These are phyloP conservation scores for Penicillium brasilianum DNA, from an alignment of 2,329 filamentous ascomycete species.

Conservation along the genomic window DNA sequence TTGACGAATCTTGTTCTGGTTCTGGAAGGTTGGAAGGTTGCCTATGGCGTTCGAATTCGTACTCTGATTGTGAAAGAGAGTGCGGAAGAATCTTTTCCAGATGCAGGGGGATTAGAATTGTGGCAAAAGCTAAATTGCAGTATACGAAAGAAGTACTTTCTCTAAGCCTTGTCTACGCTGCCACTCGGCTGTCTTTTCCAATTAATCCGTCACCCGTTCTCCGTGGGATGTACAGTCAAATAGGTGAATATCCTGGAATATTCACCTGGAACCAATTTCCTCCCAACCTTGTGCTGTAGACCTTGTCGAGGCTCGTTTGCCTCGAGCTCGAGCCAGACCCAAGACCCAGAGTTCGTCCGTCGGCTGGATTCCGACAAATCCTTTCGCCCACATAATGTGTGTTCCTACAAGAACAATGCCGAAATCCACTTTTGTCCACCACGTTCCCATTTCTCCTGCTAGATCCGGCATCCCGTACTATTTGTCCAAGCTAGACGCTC, in stretches of 20 bases:
- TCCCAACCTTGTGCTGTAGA: too few relatives aligned
- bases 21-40: constrained; percentile 1
- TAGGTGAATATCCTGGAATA: neutral
- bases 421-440: constrained; percentile 1
- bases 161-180: neutral
- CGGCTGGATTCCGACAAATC: neutral
- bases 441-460: neutral
- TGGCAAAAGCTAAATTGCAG: neutral
- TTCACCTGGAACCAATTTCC: too few relatives aligned
- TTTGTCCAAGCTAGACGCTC: constrained; percentile 18
- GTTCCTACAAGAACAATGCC: neutral
- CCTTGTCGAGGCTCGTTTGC: too few relatives aligned
- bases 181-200: neutral
- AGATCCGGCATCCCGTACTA: constrained; percentile 2
- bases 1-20: neutral
- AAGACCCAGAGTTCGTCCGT: neutral
- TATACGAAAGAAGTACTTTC: neutral
- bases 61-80: neutral
- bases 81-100: neutral
- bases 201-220: neutral
- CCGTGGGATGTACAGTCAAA: neutral
- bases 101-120: neutral
- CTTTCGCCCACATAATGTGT: too few relatives aligned
- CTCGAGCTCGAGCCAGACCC: too few relatives aligned
- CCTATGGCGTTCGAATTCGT: neutral